Conservation (phyloP, 2,329 filamentous ascomycete genomes). For the Aspergillus melleus region DNA sequence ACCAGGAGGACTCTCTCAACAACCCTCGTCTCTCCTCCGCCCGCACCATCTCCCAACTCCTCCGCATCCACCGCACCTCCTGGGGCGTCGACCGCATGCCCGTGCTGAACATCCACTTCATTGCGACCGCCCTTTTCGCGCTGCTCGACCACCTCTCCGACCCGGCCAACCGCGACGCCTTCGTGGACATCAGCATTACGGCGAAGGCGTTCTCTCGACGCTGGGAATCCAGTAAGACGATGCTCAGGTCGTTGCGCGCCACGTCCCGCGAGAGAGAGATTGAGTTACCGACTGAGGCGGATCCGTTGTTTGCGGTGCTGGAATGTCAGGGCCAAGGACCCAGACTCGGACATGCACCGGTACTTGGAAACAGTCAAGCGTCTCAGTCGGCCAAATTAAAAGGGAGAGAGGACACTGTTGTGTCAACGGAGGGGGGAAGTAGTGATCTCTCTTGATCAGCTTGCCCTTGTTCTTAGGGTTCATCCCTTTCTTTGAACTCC, state of each 20-base stretch:
- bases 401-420: neutral
- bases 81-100: constrained; percentile 37
- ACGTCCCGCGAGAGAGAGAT: constrained; percentile 20
- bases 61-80: constrained; percentile 25
- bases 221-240: constrained; percentile 17
- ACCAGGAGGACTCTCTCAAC: constrained; percentile 7
- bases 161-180: constrained; percentile 22
- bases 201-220: constrained; percentile 25
- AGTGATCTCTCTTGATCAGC: neutral
- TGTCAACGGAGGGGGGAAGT: neutral
- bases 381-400: neutral
- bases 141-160: constrained; percentile 26
- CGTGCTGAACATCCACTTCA: constrained; percentile 30
- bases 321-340: neutral
- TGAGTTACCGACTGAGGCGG: constrained; percentile 22
- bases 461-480: too few relatives aligned
- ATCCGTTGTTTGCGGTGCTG: constrained; percentile 21
- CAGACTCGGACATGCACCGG: neutral
- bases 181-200: constrained; percentile 25
- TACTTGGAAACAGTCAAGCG: too few relatives aligned
- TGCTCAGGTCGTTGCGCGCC: constrained; percentile 18
- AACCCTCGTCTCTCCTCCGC: constrained; percentile 26
- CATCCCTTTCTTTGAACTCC: too few relatives aligned
- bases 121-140: constrained; percentile 29
- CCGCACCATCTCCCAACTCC: constrained; percentile 26